Conservation (phyloP, 805 yeast genomes). For the Nakazawaea wickerhamii region DNA sequence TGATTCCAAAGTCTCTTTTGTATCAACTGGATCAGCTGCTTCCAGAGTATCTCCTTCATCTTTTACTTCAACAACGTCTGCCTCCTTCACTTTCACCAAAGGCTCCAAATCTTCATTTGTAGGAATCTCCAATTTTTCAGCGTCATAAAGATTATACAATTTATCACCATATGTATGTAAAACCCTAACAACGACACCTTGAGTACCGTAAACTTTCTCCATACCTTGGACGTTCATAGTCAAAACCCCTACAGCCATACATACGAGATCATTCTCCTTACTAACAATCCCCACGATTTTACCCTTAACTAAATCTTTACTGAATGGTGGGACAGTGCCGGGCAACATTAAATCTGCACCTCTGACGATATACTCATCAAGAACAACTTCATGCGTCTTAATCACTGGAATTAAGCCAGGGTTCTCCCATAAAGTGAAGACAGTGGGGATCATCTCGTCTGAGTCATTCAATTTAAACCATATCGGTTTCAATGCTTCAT, state of each 20-base stretch:
- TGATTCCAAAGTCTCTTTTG: too few relatives aligned
- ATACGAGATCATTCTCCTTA: slow-evolving; percentile 51
- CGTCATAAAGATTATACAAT: slow-evolving; percentile 47
- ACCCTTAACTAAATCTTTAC: slow-evolving; percentile 41
- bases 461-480: slow-evolving; percentile 62
- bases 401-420: slow-evolving; percentile 65
- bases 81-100: not conserved
- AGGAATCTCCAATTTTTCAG: slow-evolving; percentile 40
- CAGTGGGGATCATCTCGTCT: slow-evolving; percentile 56
- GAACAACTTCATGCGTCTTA: slow-evolving; percentile 67
- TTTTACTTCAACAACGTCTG: too few relatives aligned
- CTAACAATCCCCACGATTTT: slow-evolving; percentile 68
- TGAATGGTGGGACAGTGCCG: slow-evolving; percentile 62
- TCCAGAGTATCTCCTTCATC: too few relatives aligned
- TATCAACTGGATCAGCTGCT: too few relatives aligned
- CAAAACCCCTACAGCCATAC: slow-evolving; percentile 69
- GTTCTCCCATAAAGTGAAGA: slow-evolving; percentile 65
- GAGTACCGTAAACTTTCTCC: slow-evolving; percentile 48
- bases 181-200: slow-evolving; percentile 76
- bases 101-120: slow-evolving; percentile 22
- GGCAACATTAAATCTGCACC: slow-evolving; percentile 85
- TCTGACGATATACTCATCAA: slow-evolving; percentile 51
- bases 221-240: slow-evolving; percentile 38
- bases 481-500: slow-evolving; percentile 58
- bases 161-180: slow-evolving; percentile 67